Conservation (phyloP, 2,329 filamentous ascomycete species). For the Zasmidium angulare region DNA sequence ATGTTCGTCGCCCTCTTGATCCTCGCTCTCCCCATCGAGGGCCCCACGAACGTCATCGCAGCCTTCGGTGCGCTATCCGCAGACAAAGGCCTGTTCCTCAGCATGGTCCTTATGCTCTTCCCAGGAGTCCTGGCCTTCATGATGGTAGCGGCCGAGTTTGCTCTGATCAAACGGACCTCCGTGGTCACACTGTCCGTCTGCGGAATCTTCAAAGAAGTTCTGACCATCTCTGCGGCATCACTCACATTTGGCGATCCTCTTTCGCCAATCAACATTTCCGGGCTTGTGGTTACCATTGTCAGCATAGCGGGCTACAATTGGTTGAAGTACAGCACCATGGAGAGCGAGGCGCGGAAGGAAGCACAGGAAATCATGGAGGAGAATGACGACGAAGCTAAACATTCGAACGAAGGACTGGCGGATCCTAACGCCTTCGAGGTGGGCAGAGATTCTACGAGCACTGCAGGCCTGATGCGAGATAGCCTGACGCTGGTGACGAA, state of each 20-base stretch:
- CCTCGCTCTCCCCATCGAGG: conserved; percentile 85
- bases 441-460: conserved; percentile 28
- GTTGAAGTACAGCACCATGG: conserved; percentile 90
- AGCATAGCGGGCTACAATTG: conserved; percentile 92
- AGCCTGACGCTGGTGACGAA: conserved; percentile 19
- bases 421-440: conserved; percentile 15
- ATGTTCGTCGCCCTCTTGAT: conserved; percentile 85
- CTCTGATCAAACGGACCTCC: conserved; percentile 87
- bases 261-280: conserved; percentile 82
- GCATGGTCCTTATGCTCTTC: conserved; percentile 77
- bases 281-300: conserved; percentile 77
- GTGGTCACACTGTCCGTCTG: conserved; percentile 96
- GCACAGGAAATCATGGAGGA: conserved; percentile 42
- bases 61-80: conserved; percentile 65
- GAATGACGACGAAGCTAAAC: conserved; percentile 32
- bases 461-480: conserved; percentile 26
- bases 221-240: conserved; percentile 87
- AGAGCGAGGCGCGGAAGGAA: conserved; percentile 64
- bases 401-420: conserved; percentile 18
- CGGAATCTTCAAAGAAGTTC: conserved; percentile 97
- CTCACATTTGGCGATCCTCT: conserved; percentile 85
- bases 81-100: conserved; percentile 66
- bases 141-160: conserved; percentile 97
- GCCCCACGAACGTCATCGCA: conserved; percentile 64
- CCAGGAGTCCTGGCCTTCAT: conserved; percentile 88